These are phyloP conservation scores for Pichia nakasei DNA, from an alignment of 805 yeast genomes.

Conservation along the genomic window DNA sequence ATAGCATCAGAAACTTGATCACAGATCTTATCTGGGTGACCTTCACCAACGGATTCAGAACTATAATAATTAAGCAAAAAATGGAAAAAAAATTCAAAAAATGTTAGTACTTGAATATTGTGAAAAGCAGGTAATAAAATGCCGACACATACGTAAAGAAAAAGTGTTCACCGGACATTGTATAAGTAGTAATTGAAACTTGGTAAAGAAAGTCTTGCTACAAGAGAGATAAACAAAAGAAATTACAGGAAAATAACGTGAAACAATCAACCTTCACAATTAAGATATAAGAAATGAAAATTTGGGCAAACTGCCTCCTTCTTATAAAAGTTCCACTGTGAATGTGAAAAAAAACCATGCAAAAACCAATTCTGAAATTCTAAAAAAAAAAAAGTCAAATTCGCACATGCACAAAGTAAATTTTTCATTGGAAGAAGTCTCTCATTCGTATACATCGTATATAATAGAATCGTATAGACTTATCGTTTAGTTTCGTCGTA, in stretches of 20 bases:
- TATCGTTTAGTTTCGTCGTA: too few relatives aligned
- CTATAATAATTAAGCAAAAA: constrained; percentile 36
- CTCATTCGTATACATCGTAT: background rate
- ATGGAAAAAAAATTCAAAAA: constrained; percentile 23
- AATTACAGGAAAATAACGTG: background rate
- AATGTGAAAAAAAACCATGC: too few relatives aligned
- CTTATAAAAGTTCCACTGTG: too few relatives aligned
- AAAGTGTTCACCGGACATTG: constrained; percentile 23
- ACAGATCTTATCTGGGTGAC: constrained; percentile 94
- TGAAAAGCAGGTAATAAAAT: background rate
- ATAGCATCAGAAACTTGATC: constrained; percentile 99
- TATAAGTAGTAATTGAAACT: background rate
- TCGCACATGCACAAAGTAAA: too few relatives aligned
- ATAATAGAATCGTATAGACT: too few relatives aligned
- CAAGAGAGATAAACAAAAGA: background rate
- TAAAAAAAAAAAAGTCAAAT: too few relatives aligned
- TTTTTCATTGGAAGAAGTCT: background rate
- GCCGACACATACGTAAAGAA: constrained; percentile 22
- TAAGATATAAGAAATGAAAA: background rate
- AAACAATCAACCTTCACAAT: background rate
- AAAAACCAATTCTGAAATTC: too few relatives aligned
- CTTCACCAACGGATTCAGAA: constrained; percentile 90
- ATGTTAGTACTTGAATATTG: constrained; percentile 4
- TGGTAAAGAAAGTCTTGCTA: background rate
- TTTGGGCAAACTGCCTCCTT: background rate